These are phyloP conservation scores for Penicillium sp. DNA, from an alignment of 2,329 filamentous ascomycete genomes.

Conservation along the genomic window DNA sequence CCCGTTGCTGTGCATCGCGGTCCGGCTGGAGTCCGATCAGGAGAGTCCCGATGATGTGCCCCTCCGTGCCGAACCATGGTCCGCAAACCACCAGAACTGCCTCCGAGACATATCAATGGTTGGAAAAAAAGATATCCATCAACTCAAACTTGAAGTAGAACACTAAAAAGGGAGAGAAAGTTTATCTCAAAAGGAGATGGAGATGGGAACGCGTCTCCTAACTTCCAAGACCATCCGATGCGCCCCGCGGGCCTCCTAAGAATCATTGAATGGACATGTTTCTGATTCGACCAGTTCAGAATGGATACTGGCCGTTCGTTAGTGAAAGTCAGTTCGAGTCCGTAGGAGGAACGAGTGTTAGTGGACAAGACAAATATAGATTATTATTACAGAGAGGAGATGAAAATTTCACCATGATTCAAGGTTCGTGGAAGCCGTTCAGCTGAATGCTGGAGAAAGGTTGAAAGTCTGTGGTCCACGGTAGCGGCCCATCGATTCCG, in stretches of 20 bases:
- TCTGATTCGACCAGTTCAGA: conserved; percentile 1
- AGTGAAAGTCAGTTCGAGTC: background rate
- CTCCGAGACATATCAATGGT: background rate
- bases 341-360: background rate
- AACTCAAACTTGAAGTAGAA: background rate
- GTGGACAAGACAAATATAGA: background rate
- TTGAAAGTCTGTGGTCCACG: conserved; percentile 7
- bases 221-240: background rate
- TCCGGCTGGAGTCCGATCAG: conserved; percentile 14
- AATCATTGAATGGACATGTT: conserved; percentile 17
- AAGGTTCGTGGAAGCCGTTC: background rate
- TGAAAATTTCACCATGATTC: background rate
- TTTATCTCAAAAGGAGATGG: conserved; percentile 2
- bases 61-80: conserved; percentile 6
- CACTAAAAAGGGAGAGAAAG: background rate
- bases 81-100: background rate
- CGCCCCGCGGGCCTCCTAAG: background rate
- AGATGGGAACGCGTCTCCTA: conserved; percentile 6
- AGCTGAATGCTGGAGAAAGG: background rate
- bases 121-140: background rate
- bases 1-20: conserved; percentile 10
- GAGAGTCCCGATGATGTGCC: conserved; percentile 12
- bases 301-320: background rate
- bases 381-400: background rate
- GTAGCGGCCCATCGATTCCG: background rate